Conservation (phyloP, 345 rosid genomes). For the Lepidium didymum region DNA sequence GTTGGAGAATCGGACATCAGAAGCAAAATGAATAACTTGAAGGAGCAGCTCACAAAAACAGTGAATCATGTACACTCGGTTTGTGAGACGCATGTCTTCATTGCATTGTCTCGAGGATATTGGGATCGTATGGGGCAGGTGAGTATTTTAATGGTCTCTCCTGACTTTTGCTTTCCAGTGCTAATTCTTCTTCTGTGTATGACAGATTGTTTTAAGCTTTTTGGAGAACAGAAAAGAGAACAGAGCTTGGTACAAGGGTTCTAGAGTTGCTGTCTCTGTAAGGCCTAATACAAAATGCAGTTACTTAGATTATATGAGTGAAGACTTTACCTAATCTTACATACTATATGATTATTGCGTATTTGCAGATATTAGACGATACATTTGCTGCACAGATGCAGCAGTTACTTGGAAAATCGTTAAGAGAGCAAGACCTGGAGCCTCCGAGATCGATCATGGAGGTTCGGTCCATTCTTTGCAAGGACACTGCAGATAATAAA, state of each 20-base stretch:
- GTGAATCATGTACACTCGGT: slow-evolving; percentile 72
- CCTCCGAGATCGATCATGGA: slow-evolving; percentile 89
- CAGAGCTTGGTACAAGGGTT: slow-evolving; percentile 93
- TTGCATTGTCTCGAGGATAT: slow-evolving; percentile 75
- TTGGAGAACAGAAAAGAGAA: slow-evolving; percentile 94
- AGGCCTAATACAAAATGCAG: neutral
- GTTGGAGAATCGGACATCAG: slow-evolving; percentile 77
- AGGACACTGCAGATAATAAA: slow-evolving; percentile 69
- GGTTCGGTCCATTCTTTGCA: slow-evolving; percentile 87
- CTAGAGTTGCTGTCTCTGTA: slow-evolving; percentile 79
- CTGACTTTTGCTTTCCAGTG: neutral
- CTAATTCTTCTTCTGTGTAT: slow-evolving; percentile 8
- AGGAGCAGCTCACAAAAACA: slow-evolving; percentile 69
- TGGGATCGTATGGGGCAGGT: slow-evolving; percentile 99
- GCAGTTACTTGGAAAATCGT: slow-evolving; percentile 77
- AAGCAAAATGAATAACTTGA: slow-evolving; percentile 71
- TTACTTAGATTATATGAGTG: neutral
- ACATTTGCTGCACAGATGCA: slow-evolving; percentile 94
- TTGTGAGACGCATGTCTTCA: slow-evolving; percentile 71
- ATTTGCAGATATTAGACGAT: slow-evolving; percentile 79
- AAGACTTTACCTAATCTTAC: neutral
- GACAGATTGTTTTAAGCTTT: slow-evolving; percentile 78
- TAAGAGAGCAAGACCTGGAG: slow-evolving; percentile 84
- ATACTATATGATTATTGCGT: neutral
- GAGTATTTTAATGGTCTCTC: neutral